A percentile compares a stretch with the other conserved stretches of the same genome.
Evolutionary conservation across 2,329 filamentous ascomycete genomes (phyloP).

Genomic region (Metarhizium humberi): DNA sequence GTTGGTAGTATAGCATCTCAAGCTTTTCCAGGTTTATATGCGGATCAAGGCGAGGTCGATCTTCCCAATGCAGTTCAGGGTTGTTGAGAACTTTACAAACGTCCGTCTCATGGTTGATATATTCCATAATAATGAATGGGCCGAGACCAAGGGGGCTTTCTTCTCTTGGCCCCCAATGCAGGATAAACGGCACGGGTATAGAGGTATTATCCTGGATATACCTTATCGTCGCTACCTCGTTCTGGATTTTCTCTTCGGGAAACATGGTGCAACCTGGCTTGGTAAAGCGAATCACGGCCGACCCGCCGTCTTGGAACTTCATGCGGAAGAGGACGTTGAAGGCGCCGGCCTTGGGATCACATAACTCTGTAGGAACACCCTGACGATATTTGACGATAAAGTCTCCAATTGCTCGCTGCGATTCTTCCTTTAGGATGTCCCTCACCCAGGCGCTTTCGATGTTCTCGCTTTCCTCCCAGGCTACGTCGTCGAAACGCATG

Average conservation of each 20-base stretch:
- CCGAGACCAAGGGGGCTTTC: constrained; percentile 8
- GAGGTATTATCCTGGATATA: constrained; percentile 7
- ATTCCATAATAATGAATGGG: constrained; percentile 10
- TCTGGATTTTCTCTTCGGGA: constrained; percentile 8
- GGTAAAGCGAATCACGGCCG: constrained; percentile 5
- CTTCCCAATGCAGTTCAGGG: not conserved
- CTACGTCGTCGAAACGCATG: constrained; percentile 3
- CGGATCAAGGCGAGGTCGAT: not conserved
- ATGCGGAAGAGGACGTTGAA: constrained; percentile 7
- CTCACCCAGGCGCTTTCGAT: constrained; percentile 1
- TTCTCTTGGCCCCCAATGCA: constrained; percentile 8
- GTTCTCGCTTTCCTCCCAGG: constrained; percentile 3
- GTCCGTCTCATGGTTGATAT: constrained; percentile 6
- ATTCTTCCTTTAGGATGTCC: not conserved
- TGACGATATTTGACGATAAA: constrained; percentile 4
- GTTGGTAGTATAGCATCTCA: not conserved
- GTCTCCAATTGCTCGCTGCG: constrained; percentile 1
- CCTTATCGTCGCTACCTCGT: constrained; percentile 8
- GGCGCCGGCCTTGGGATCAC: constrained; percentile 2
- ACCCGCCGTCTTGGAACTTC: constrained; percentile 5
- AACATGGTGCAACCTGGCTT: constrained; percentile 7
- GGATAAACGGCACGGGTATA: constrained; percentile 7
- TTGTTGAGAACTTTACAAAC: not conserved
- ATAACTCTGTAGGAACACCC: constrained; percentile 1
- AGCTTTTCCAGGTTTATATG: not conserved